Evolutionary conservation across 2,329 filamentous ascomycete genomes (phyloP), one percentile per base, ranked within the genome.

Genomic region (Penicillium sp.): DNA sequence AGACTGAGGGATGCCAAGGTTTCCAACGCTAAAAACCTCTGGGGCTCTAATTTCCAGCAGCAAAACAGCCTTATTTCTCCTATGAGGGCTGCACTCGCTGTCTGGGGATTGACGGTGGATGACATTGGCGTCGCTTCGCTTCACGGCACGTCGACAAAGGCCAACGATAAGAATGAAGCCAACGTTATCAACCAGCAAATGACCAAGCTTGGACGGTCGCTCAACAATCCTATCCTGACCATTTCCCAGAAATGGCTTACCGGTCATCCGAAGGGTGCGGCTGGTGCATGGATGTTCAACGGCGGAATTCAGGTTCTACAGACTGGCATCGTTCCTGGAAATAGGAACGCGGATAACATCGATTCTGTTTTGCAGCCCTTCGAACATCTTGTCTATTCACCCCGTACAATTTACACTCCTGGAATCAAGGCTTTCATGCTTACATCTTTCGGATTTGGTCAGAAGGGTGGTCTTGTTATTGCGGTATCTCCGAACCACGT

Each of bases 141-240:
- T 89, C 94, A 99, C 79, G 94, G 94, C 68, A 99, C 94, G 38
- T 97, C 93, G 1, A 99, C 94, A 62, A 91, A 95, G 71, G 94
- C 94, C 65, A 99, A 99, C 75, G 94, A 99, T 81, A 97, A 97
- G 86, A 99, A 99, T 76, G 94, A 99, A 75, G 97, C 93, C n/a
- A 91, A 92, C 52, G 93, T 97, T 69, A 88, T 99, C 67, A 96
- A 93, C 81, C 86, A 97, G 74, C 94, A 99, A 77, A 85, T 99
- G 76, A 86, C 87, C 66, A 94, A 99, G 71, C 87, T 99, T 51
- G 94, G 94, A 63, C 89, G 94, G 66, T 88, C 87, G 77, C 96
- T 97, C 85, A 94, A 94, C 68, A 99, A 99, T 70, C 92, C 94
- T 23, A 81, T 99, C 14, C 78, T 97, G 62, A 93, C 92, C 79